Conservation (phyloP, 2,329 filamentous ascomycete genomes). For the Fulvia fulva region DNA sequence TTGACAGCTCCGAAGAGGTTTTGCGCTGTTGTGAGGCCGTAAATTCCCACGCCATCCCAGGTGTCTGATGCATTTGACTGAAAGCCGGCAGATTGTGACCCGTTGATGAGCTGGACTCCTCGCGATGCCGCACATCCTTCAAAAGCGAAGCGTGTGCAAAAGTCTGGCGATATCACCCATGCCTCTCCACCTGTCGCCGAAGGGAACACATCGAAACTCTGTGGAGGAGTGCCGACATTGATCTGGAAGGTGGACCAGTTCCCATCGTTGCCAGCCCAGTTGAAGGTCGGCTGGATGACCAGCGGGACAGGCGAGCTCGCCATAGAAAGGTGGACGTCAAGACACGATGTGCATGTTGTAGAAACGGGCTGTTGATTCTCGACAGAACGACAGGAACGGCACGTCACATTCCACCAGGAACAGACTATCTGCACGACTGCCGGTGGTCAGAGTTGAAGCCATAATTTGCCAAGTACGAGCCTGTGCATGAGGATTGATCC, state of each 20-base stretch:
- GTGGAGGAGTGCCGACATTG: slow-evolving; percentile 9
- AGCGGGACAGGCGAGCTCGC: neutral
- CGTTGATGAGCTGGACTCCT: slow-evolving; percentile 5
- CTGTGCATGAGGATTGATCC: neutral
- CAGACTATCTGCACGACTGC: neutral
- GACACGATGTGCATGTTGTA: neutral
- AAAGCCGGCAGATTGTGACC: slow-evolving; percentile 3
- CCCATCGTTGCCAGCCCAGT: slow-evolving; percentile 14
- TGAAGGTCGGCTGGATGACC: neutral
- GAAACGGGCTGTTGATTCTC: neutral
- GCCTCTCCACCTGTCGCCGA: slow-evolving; percentile 6
- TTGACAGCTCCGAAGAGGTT: slow-evolving; percentile 3
- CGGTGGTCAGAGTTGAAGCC: neutral
- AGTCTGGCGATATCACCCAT: slow-evolving; percentile 10
- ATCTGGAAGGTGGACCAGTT: slow-evolving; percentile 15
- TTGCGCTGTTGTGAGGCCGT: slow-evolving; percentile 1
- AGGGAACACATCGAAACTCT: slow-evolving; percentile 9
- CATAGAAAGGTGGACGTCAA: neutral
- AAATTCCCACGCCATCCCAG: slow-evolving; percentile 7
- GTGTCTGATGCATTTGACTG: slow-evolving; percentile 7
- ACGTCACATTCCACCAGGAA: neutral
- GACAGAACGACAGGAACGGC: neutral
- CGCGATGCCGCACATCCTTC: slow-evolving; percentile 1
- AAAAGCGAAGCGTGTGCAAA: slow-evolving; percentile 2
- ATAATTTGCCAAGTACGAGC: neutral